Evolutionary conservation across 1,139 yeast species (phyloP).

Genomic region (Geotrichum reessii): DNA sequence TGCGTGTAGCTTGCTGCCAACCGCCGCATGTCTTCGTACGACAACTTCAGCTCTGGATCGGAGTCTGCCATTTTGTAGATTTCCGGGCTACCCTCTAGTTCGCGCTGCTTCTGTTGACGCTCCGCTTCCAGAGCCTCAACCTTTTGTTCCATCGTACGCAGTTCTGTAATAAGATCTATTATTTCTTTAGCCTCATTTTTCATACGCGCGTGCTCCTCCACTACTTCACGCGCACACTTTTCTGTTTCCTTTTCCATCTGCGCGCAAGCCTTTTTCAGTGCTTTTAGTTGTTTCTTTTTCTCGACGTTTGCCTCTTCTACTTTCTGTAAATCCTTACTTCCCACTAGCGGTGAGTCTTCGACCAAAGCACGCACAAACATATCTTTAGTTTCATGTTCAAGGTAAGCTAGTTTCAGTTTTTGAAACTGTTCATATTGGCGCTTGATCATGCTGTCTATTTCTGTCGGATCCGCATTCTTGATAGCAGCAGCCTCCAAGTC

Average conservation of each 20-base stretch:
- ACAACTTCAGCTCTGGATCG: background rate
- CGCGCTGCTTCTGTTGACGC: constrained; percentile 11
- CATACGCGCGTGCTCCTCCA: constrained; percentile 27
- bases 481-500: background rate
- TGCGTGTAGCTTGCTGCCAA: background rate
- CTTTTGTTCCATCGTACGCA: constrained; percentile 28
- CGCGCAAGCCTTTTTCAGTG: constrained; percentile 16
- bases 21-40: background rate
- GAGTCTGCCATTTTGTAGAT: background rate
- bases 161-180: constrained; percentile 26
- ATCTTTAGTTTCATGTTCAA: constrained; percentile 65
- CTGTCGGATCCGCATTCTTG: constrained; percentile 24
- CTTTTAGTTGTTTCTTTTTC: constrained; percentile 31
- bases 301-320: constrained; percentile 30
- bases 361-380: constrained; percentile 46
- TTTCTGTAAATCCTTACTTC: constrained; percentile 32
- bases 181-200: constrained; percentile 21
- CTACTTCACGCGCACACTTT: constrained; percentile 22
- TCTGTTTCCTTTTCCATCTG: constrained; percentile 14
- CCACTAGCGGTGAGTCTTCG: constrained; percentile 36
- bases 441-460: constrained; percentile 29
- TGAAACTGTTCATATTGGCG: constrained; percentile 40
- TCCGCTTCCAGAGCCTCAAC: constrained; percentile 23
- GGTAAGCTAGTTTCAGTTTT: constrained; percentile 52
- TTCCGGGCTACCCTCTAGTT: background rate